Base-by-base conservation (phyloP, 2,329 filamentous ascomycete genomes). In the Clarireedia homoeocarpa region DNA sequence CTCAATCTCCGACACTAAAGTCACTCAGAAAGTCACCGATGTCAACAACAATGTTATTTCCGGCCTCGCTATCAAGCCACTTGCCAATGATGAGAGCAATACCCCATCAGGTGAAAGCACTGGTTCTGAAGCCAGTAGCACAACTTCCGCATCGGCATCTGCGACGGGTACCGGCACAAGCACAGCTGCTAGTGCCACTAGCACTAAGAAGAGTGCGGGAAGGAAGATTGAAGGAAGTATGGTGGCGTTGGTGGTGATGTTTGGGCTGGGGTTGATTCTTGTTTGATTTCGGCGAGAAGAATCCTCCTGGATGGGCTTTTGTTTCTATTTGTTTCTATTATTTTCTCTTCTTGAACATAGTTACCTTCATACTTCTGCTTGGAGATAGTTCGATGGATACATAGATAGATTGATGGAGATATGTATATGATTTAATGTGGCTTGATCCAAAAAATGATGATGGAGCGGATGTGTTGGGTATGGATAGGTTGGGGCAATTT, bases 1-100 rank as follows among this genome's bases (percentile, higher is more conserved):
- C 26, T 64, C 73, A 2, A 79, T 90, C 50, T 76, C 72, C 17
- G 61, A 49, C 27, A 84, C 78, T 23, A 73, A 72, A 30, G 79
- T 87, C 55, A 74, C 75, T 24, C 73, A 80, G 61, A 74, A 73
- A 2, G 79, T 96, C 14, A 79, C 78, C 63, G 74, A 75, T 46
- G 73, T 72, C 62, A 75, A 76, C 46, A 83, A 83, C 51, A 71
- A 72, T 61, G 71, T 81, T 60, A 79, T 96, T 64, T 75, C 78
- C 50, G 78, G 82, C 63, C 80, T 89, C 62, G 77, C 77, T 38
- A 81, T 90, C 63, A 79, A 72, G 52, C 70, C 76, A 12, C 68
- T 83, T 51, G 60, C 71, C 9, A 71, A 76, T 48, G 77, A 78
- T 56, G 69, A 77, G 59, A 76, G 75, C 67, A 86, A 86, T 65